Base-by-base conservation (phyloP, 164 flowering plant genomes). In the Vitis labrusca region DNA sequence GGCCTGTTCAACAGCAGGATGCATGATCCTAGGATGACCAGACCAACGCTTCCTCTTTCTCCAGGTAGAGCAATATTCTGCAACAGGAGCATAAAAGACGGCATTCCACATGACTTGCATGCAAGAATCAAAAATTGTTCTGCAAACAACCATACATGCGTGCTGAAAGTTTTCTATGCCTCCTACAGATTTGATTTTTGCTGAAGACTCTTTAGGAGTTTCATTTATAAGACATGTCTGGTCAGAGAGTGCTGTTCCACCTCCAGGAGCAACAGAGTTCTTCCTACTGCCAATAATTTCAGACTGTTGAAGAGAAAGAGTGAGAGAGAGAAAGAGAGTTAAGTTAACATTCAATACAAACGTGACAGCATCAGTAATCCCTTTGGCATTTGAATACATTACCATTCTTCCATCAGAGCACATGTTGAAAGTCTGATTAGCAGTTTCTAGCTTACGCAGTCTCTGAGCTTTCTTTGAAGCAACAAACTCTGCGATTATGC, bases 91-190 rank as follows among this genome's bases (percentile, higher is more conserved):
- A 83, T 85, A 85, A 72, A 87, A 88, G 63, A 92, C 89, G 76
- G 92, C 88, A 81, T 93, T 91, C 99, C 99, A 96, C 76, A 87
- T 50, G 47, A 88, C 86, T 79, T 87, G 81, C 88, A 87, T 81
- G 79, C 89, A 93, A 53, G 87, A 81, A 71, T 86, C 85, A 79
- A 76, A 85, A 49, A 87, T 68, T 67, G 69, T 61, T 79, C 71
- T 77, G 64, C 79, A 78, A 48, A 82, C 75, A 56, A 50, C 69
- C 32, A 73, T 16, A 74, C 81, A 61, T 49, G 89, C 74, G 52
- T 66, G 81, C 71, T 50, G 51, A 67, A 84, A 90, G 62, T 80
- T 85, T 67, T 84, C 88, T 64, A 78, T 61, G 74, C 85, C 83
- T 68, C 88, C 92, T 78, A 85, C 78, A 74, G 87, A 85, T 77